These are phyloP conservation scores for Clarireedia monteithiana DNA, from an alignment of 2,329 filamentous ascomycete genomes.

Conservation along the genomic window DNA sequence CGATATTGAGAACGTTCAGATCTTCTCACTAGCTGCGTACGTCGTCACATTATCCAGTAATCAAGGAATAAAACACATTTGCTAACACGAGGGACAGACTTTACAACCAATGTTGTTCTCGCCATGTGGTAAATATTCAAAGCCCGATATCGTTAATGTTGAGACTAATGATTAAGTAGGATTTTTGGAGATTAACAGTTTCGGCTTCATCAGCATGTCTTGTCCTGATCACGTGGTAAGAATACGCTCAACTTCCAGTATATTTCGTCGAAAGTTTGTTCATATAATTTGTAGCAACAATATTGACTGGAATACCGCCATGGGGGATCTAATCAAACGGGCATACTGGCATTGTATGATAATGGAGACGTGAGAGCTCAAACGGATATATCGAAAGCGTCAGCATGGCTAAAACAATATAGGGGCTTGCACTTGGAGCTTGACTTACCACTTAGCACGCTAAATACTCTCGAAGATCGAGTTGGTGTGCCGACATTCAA, in stretches of 20 bases:
- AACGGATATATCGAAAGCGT: neutral
- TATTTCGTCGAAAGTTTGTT: neutral
- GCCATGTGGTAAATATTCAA: slow-evolving; percentile 37
- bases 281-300: slow-evolving; percentile 27
- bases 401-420: slow-evolving; percentile 10
- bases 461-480: slow-evolving; percentile 44
- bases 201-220: slow-evolving; percentile 50
- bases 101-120: slow-evolving; percentile 45
- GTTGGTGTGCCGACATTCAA: slow-evolving; percentile 49
- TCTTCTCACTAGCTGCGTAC: slow-evolving; percentile 48
- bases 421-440: slow-evolving; percentile 51
- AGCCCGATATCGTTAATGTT: neutral
- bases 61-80: neutral
- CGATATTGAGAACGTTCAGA: slow-evolving; percentile 51
- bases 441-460: slow-evolving; percentile 46
- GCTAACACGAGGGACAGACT: slow-evolving; percentile 30
- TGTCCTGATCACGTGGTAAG: slow-evolving; percentile 45
- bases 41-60: slow-evolving; percentile 15
- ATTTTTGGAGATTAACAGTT: slow-evolving; percentile 52
- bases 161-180: slow-evolving; percentile 32
- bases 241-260: neutral
- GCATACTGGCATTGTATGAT: slow-evolving; percentile 51
- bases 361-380: slow-evolving; percentile 39
- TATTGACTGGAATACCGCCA: slow-evolving; percentile 39
- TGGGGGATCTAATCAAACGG: slow-evolving; percentile 45